Base-by-base conservation (phyloP, 345 rosid genomes). In the Lumnitzera littorea region DNA sequence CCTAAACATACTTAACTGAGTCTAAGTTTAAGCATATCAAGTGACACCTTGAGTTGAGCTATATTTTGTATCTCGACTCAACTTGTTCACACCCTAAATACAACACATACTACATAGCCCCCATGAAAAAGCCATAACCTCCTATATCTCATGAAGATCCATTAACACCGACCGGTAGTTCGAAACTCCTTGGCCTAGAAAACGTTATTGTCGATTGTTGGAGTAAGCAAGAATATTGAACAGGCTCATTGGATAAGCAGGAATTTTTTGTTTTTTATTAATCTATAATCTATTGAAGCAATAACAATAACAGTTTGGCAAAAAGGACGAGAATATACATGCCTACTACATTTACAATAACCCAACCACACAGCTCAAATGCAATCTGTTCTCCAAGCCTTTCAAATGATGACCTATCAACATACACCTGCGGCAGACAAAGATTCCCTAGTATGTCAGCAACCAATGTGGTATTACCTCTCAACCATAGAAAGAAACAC, bases 381-480 rank as follows among this genome's bases (percentile, higher is more conserved):
- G 96, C 74, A 92, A 82, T 63, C 94, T 85, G 78, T 82, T 89
- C 77, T 91, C 98, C 86, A 91, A 74, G 62, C 96, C 92, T 87
- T 96, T 80, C 67, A 89, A 74, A 76, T 91, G 96, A 80, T 89
- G 96, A 69, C 96, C 98, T 72, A 91, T 51, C 60, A 91, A 62
- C 96, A 91, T 91, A 66, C 98, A 91, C 98, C 96, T 91, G 82
- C 70, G 54, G 67, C 55, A 62, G 62, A 60, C 13, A 17, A 25
- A 25, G 20, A 47, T 24, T 3, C 12, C 12, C 17, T 27, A 63
- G 46, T 24, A 54, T n/a, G 13, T 11, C 15, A 47, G 9, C 15
- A 14, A 12, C 24, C n/a, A 17, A 15, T 48, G 7, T 36, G 43
- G 43, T 36, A 36, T 36, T 5, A 36, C 43, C 43, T 36, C 43